phyloP scores from a whole-genome alignment of 805 yeast species.

The Tetrapisispora iriomotensis region DNA sequence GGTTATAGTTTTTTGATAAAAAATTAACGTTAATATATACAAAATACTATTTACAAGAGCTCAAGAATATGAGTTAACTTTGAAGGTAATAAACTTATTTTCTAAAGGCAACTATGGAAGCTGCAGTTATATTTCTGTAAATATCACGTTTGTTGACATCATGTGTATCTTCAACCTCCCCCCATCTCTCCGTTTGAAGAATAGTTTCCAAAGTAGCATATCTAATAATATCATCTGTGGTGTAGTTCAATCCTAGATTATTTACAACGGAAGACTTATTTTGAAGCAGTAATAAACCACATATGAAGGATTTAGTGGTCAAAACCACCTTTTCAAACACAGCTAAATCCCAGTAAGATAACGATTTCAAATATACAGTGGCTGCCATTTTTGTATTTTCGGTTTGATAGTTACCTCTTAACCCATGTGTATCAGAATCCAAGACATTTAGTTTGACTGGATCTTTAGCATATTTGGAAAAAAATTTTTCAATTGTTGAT shows the following conservation, averaged over 20 bases:
- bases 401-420: conserved; percentile 71
- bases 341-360: conserved; percentile 70
- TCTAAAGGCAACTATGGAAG: conserved; percentile 47
- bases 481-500: conserved; percentile 49
- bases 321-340: conserved; percentile 87
- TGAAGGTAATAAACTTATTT: conserved; percentile 3
- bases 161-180: conserved; percentile 97
- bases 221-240: conserved; percentile 63
- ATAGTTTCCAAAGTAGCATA: conserved; percentile 74
- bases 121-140: conserved; percentile 70
- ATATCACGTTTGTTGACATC: conserved; percentile 93
- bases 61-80: neutral
- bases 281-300: conserved; percentile 63
- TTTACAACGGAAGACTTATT: conserved; percentile 21
- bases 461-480: conserved; percentile 28
- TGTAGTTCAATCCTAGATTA: conserved; percentile 24
- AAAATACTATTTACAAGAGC: neutral
- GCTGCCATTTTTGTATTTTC: conserved; percentile 53
- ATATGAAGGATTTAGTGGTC: conserved; percentile 74
- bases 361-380: conserved; percentile 46
- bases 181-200: conserved; percentile 87
- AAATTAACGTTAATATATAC: no score
- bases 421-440: conserved; percentile 75
- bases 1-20: no score
- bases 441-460: conserved; percentile 42